Evolutionary conservation across 306 rosid species (phyloP).

Genomic region (Castanea crenata): DNA sequence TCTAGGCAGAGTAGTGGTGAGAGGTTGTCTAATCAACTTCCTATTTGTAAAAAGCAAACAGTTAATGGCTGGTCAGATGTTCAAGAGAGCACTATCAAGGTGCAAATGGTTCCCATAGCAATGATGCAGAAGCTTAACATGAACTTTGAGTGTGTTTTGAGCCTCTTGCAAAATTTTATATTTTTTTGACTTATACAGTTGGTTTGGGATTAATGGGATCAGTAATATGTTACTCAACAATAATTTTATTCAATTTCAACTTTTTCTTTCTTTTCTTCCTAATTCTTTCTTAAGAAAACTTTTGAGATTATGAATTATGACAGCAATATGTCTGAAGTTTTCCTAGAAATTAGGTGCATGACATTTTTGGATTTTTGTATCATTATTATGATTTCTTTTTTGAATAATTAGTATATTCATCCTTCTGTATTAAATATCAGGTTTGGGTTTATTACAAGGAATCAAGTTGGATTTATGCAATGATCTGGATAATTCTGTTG

Average conservation of each 20-base stretch:
- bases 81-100: neutral
- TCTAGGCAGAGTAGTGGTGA: neutral
- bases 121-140: neutral
- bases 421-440: constrained; percentile 38
- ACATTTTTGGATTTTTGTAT: constrained; percentile 1
- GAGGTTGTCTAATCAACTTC: neutral
- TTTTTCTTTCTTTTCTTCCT: neutral
- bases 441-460: constrained; percentile 87
- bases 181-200: neutral
- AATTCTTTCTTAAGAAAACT: neutral
- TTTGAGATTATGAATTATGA: neutral
- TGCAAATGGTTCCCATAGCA: neutral
- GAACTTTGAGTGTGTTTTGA: neutral
- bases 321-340: neutral
- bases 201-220: neutral
- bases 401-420: constrained; percentile 5
- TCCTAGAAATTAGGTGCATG: neutral
- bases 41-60: neutral
- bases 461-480: constrained; percentile 54
- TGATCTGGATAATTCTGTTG: constrained; percentile 63
- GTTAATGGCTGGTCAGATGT: neutral
- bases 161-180: neutral
- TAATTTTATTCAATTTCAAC: neutral
- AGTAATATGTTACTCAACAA: neutral
- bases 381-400: constrained; percentile 13